A percentile compares a stretch with the other conserved stretches of the same genome.
These are phyloP conservation scores for Aureobasidium melanogenum DNA, from an alignment of 2,329 filamentous ascomycete genomes.

Conservation along the genomic window DNA sequence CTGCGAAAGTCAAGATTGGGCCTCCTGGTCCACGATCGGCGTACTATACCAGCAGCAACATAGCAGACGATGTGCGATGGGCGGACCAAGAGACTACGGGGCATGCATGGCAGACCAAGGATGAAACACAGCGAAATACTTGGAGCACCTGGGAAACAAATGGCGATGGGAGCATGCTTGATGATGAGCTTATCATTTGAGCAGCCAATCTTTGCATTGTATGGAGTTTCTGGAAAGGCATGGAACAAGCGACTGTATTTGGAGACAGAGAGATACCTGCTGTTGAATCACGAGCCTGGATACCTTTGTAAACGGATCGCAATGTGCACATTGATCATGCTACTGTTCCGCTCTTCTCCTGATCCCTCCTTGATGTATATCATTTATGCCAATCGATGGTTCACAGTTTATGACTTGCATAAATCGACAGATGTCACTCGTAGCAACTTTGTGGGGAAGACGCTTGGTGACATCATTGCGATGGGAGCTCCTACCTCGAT, in stretches of 20 bases:
- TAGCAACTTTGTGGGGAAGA: background rate
- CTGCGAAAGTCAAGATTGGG: background rate
- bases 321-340: background rate
- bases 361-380: background rate
- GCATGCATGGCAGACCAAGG: background rate
- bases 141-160: background rate
- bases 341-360: background rate
- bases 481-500: background rate
- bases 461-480: background rate
- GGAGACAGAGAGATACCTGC: background rate
- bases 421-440: too few species aligned
- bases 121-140: background rate
- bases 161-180: conserved; percentile 8
- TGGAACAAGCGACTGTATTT: background rate
- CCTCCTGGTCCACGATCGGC: background rate
- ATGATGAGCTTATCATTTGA: conserved; percentile 8
- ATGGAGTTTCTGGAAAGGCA: background rate
- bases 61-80: background rate
- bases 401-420: background rate
- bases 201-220: background rate
- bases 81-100: background rate
- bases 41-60: background rate
- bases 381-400: background rate
- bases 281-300: background rate
- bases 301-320: background rate